These are phyloP conservation scores for Neurospora pannonica DNA, from an alignment of 495 filamentous ascomycete species.

Conservation along the genomic window DNA sequence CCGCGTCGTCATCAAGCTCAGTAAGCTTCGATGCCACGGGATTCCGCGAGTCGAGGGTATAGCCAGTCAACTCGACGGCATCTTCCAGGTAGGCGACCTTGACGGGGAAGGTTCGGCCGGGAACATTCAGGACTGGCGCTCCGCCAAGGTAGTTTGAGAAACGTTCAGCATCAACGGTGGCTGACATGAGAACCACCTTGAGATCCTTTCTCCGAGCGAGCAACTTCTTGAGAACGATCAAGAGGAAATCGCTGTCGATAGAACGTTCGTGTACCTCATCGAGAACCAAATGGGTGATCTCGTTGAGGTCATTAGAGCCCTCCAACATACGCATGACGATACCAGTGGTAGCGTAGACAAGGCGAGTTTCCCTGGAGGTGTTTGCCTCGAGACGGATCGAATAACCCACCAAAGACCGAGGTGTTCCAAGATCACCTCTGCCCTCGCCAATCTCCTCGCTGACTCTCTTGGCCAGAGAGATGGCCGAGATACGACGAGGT, in stretches of 20 bases:
- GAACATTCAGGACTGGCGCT: slow-evolving; percentile 79
- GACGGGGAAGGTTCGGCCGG: slow-evolving; percentile 89
- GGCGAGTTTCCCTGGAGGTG: slow-evolving; percentile 63
- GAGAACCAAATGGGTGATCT: slow-evolving; percentile 85
- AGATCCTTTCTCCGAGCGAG: slow-evolving; percentile 61
- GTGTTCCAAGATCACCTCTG: slow-evolving; percentile 70
- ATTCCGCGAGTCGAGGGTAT: slow-evolving; percentile 45
- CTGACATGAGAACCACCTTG: slow-evolving; percentile 87
- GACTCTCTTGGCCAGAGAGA: slow-evolving; percentile 82
- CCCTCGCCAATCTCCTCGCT: slow-evolving; percentile 89
- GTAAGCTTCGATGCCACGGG: slow-evolving; percentile 29
- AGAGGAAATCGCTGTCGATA: slow-evolving; percentile 90
- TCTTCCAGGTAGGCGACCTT: slow-evolving; percentile 82
- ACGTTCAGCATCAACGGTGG: slow-evolving; percentile 82
- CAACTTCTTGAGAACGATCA: slow-evolving; percentile 80
- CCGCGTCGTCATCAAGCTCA: slow-evolving; percentile 48
- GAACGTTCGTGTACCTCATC: slow-evolving; percentile 93
- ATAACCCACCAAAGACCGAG: slow-evolving; percentile 80
- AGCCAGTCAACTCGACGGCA: slow-evolving; percentile 73
- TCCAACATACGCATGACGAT: slow-evolving; percentile 97
- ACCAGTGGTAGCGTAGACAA: slow-evolving; percentile 81
- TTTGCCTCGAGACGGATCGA: slow-evolving; percentile 88
- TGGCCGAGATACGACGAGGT: slow-evolving; percentile 91
- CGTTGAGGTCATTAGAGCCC: slow-evolving; percentile 68
- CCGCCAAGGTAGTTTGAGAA: slow-evolving; percentile 81